Percentiles rank a stretch among this genome's conserved stretches.
phyloP scores from a whole-genome alignment of 2,329 filamentous ascomycete genomes.

The Pestalotiopsis sp. region DNA sequence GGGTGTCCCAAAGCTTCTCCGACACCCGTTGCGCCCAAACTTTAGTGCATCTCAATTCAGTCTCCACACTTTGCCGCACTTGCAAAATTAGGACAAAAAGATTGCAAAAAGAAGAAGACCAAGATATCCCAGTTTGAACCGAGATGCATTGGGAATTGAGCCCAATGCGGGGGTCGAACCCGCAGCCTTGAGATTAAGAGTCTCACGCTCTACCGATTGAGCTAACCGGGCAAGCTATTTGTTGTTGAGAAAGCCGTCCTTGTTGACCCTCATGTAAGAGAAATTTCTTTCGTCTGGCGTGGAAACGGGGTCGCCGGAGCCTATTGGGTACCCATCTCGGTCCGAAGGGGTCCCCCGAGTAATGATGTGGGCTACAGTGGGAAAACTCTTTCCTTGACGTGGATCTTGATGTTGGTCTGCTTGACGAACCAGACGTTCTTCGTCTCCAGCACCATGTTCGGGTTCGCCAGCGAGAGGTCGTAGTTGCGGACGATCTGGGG shows the following conservation, averaged over 20 bases:
- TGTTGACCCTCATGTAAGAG: background rate
- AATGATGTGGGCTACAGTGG: background rate
- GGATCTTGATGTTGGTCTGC: background rate
- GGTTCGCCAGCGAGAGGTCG: constrained; percentile 16
- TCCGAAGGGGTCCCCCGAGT: background rate
- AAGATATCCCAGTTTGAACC: background rate
- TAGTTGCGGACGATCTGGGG: constrained; percentile 26
- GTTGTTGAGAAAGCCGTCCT: background rate
- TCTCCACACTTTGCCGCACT: background rate
- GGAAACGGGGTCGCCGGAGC: background rate
- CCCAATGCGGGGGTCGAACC: constrained; percentile 50
- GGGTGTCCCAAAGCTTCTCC: too few relatives aligned
- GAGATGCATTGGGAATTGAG: constrained; percentile 23
- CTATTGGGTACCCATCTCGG: background rate
- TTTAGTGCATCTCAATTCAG: too few relatives aligned
- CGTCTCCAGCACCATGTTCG: background rate
- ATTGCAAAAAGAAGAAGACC: background rate
- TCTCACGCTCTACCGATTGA: constrained; percentile 76
- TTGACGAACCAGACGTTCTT: background rate
- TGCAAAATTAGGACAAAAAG: background rate
- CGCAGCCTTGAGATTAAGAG: constrained; percentile 51
- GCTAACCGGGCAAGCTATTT: constrained; percentile 47
- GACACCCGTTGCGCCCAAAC: too few relatives aligned
- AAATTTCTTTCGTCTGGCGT: background rate
- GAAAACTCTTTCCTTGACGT: background rate